phyloP scores from a whole-genome alignment of 257 asterid genomes.

The Coffea eugenioides region DNA sequence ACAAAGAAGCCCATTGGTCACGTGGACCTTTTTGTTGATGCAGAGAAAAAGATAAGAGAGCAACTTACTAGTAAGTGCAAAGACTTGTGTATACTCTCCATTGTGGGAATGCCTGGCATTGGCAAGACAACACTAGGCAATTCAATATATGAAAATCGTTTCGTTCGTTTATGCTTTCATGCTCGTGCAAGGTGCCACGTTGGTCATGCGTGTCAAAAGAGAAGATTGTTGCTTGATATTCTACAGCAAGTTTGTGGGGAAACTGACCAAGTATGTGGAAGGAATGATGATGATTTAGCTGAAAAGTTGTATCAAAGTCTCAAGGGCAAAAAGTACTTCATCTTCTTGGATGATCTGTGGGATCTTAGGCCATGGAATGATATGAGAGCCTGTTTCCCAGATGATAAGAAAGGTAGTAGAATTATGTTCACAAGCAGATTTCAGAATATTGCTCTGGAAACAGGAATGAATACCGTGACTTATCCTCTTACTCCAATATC shows the following conservation, averaged over 20 bases:
- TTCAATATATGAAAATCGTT: too few relatives aligned
- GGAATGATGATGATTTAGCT: neutral
- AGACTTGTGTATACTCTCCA: neutral
- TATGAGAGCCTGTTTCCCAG: neutral
- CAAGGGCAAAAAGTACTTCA: neutral
- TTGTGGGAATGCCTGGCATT: constrained; percentile 14
- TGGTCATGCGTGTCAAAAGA: neutral
- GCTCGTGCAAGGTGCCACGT: neutral
- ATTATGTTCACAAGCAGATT: constrained; percentile 9
- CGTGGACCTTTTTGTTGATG: neutral
- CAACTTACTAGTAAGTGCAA: neutral
- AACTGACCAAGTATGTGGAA: too few relatives aligned
- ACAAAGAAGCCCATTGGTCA: neutral
- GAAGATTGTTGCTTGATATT: neutral
- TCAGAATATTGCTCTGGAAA: neutral
- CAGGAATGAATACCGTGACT: neutral
- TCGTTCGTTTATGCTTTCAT: neutral
- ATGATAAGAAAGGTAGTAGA: neutral
- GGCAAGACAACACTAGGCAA: neutral
- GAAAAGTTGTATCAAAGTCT: neutral
- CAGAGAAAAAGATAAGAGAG: neutral
- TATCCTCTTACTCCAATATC: neutral
- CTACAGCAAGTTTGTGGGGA: neutral
- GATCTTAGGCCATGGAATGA: neutral
- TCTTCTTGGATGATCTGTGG: constrained; percentile 16